Evolutionary conservation across 305 asterid genomes (phyloP).

Genomic region (Rubia peregrina): DNA sequence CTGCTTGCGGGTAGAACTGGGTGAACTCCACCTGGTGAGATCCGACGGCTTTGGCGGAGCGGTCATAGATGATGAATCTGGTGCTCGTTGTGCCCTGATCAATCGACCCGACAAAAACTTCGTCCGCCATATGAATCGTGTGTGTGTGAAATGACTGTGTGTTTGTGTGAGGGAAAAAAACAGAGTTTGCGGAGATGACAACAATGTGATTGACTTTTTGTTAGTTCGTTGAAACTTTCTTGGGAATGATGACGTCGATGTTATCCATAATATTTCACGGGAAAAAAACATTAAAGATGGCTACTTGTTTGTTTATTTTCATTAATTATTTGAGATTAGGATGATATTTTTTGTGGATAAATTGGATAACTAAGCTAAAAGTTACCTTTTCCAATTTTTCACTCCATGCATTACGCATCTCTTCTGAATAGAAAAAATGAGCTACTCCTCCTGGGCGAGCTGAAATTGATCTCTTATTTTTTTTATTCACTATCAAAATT

Average conservation of each 20-base stretch:
- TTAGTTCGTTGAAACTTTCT: not conserved
- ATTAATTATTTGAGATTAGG: too few relatives aligned
- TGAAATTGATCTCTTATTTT: too few relatives aligned
- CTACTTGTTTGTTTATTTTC: too few relatives aligned
- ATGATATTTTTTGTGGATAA: too few relatives aligned
- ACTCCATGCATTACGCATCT: too few relatives aligned
- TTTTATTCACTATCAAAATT: too few relatives aligned
- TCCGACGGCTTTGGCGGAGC: slow-evolving; percentile 47
- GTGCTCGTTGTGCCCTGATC: slow-evolving; percentile 94
- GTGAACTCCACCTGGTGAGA: slow-evolving; percentile 83
- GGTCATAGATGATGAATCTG: slow-evolving; percentile 71
- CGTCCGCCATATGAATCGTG: slow-evolving; percentile 29
- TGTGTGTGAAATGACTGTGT: too few relatives aligned
- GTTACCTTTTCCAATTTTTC: too few relatives aligned
- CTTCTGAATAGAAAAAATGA: too few relatives aligned
- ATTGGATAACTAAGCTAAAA: too few relatives aligned
- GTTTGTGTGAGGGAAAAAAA: not conserved
- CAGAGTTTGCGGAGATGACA: slow-evolving; percentile 13
- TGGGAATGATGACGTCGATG: not conserved
- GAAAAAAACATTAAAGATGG: too few relatives aligned
- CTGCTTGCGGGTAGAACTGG: slow-evolving; percentile 75
- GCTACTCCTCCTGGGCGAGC: too few relatives aligned
- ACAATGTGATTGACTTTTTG: not conserved
- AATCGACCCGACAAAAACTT: slow-evolving; percentile 59
- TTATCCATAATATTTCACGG: not conserved